Evolutionary conservation across 2,329 filamentous ascomycete genomes (phyloP).

Genomic region (Fusarium sp.): DNA sequence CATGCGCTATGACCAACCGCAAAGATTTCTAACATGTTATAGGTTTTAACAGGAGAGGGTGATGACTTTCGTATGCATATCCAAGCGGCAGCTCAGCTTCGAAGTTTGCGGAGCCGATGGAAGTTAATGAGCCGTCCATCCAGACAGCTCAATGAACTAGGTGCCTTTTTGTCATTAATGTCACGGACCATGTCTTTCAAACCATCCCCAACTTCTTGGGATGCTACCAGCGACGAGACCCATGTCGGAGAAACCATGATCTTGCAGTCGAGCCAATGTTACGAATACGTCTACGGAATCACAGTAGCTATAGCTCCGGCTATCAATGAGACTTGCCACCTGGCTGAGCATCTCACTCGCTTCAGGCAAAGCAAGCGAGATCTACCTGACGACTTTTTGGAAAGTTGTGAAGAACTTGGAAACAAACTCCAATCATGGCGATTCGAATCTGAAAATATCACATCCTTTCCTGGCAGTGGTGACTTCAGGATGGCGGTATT

Average conservation of each 20-base stretch:
- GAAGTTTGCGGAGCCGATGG: not conserved
- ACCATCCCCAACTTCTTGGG: not conserved
- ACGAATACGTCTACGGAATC: not conserved
- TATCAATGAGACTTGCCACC: not conserved
- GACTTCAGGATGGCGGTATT: not conserved
- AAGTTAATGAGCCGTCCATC: not conserved
- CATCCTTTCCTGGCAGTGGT: not conserved
- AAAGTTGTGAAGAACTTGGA: not conserved
- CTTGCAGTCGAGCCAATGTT: not conserved
- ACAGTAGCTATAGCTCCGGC: not conserved
- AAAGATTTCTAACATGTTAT: not conserved
- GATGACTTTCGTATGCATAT: constrained; percentile 1
- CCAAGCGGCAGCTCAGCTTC: constrained; percentile 1
- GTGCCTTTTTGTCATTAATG: not conserved
- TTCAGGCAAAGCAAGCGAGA: not conserved
- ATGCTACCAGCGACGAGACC: not conserved
- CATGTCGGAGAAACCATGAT: not conserved
- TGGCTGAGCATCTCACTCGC: not conserved
- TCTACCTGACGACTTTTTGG: not conserved
- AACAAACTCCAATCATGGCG: not conserved
- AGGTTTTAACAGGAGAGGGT: not conserved
- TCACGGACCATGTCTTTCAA: not conserved
- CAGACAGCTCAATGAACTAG: not conserved
- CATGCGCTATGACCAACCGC: not conserved
- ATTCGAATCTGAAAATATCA: not conserved